These are phyloP conservation scores for Periconia sp. DNA, from an alignment of 2,329 filamentous ascomycete genomes.

Conservation along the genomic window DNA sequence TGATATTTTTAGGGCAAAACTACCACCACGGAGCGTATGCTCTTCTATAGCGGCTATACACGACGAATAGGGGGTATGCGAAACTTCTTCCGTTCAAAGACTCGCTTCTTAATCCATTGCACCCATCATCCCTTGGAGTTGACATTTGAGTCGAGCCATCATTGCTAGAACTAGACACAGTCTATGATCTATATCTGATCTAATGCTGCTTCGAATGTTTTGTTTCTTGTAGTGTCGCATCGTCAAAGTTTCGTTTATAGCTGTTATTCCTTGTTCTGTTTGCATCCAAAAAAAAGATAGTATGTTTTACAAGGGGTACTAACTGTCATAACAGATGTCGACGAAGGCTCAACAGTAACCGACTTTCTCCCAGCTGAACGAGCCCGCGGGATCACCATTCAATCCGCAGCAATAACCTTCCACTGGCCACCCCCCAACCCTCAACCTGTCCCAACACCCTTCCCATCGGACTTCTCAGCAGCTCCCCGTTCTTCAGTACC, in stretches of 20 bases:
- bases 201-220: no score
- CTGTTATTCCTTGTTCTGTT: neutral
- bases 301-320: neutral
- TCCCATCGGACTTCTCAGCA: slow-evolving; percentile 36
- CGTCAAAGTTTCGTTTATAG: no score
- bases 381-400: slow-evolving; percentile 93
- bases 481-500: slow-evolving; percentile 57
- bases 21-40: slow-evolving; percentile 98
- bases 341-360: slow-evolving; percentile 94
- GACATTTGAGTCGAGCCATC: no score
- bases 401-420: slow-evolving; percentile 95
- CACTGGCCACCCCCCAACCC: slow-evolving; percentile 74
- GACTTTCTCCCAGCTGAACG: slow-evolving; percentile 95
- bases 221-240: no score
- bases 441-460: slow-evolving; percentile 26
- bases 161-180: no score
- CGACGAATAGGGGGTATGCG: slow-evolving; percentile 74
- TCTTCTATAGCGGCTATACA: slow-evolving; percentile 93
- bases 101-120: no score
- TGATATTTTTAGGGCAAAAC: slow-evolving; percentile 75
- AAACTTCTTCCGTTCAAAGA: neutral
- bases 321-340: slow-evolving; percentile 70
- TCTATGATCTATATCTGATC: no score
- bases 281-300: neutral
- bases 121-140: no score